phyloP scores from a whole-genome alignment of 345 rosid genomes.

The Hypericum androsaemum region DNA sequence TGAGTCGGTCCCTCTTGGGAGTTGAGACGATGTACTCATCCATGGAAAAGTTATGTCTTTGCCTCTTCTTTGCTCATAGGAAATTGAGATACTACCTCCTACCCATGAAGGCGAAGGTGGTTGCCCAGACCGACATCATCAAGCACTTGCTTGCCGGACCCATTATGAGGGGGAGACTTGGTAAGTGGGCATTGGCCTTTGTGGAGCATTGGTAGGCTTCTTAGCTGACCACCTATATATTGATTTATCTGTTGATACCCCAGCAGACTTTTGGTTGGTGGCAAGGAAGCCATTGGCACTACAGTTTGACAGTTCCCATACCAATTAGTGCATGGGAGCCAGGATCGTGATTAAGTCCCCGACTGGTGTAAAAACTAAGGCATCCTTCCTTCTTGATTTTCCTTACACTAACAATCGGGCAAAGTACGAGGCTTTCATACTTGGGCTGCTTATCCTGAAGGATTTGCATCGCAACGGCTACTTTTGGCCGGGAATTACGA shows the following conservation, averaged over 20 bases:
- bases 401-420: background rate
- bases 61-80: no score
- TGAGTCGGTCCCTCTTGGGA: background rate
- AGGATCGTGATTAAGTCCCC: background rate
- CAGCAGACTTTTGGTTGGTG: background rate
- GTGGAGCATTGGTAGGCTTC: background rate
- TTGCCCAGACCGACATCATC: no score
- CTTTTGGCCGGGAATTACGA: no score
- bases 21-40: background rate
- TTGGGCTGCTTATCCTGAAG: background rate
- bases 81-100: no score
- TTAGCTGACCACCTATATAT: background rate
- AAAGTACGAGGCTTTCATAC: conserved; percentile 2
- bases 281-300: background rate
- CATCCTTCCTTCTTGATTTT: background rate
- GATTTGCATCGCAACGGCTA: no score
- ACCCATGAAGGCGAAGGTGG: no score
- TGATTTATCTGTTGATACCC: background rate
- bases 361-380: background rate
- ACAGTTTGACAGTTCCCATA: conserved; percentile 5
- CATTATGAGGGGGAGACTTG: background rate
- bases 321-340: background rate
- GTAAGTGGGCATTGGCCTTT: background rate
- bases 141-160: background rate
- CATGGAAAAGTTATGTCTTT: no score